Conservation (phyloP, 2,329 filamentous ascomycete species). For the Cercospora brassicicola region DNA sequence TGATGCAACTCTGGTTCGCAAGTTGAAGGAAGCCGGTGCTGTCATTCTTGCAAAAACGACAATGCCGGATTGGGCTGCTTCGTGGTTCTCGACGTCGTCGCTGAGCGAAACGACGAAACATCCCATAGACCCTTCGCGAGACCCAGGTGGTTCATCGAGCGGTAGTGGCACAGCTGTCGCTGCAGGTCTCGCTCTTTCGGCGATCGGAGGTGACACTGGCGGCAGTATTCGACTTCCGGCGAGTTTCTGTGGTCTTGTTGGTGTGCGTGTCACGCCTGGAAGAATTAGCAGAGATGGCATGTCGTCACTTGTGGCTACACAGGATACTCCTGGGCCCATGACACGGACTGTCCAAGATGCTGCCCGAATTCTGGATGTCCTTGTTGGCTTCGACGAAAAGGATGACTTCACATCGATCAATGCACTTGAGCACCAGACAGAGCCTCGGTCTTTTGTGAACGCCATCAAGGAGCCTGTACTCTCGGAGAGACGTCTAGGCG, state of each 20-base stretch:
- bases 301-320: conserved; percentile 26
- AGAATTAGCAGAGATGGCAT: conserved; percentile 32
- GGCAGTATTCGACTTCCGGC: conserved; percentile 32
- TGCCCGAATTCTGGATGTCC: conserved; percentile 29
- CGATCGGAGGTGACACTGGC: conserved; percentile 35
- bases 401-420: conserved; percentile 30
- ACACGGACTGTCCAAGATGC: conserved; percentile 29
- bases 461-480: conserved; percentile 24
- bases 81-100: conserved; percentile 29
- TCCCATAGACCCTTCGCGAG: conserved; percentile 29
- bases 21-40: conserved; percentile 29
- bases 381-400: conserved; percentile 28
- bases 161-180: conserved; percentile 36
- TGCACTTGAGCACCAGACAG: conserved; percentile 7
- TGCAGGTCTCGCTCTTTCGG: conserved; percentile 31
- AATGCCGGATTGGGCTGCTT: conserved; percentile 30
- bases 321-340: conserved; percentile 34
- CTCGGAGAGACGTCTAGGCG: conserved; percentile 27
- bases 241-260: conserved; percentile 33
- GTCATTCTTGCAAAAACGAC: conserved; percentile 31
- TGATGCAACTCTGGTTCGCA: conserved; percentile 27
- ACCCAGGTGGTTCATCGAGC: conserved; percentile 35
- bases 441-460: conserved; percentile 19
- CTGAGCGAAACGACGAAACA: conserved; percentile 30
- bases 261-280: conserved; percentile 32